phyloP scores from a whole-genome alignment of 2,329 filamentous ascomycete species.

The Ceratocystis eucalypticola region DNA sequence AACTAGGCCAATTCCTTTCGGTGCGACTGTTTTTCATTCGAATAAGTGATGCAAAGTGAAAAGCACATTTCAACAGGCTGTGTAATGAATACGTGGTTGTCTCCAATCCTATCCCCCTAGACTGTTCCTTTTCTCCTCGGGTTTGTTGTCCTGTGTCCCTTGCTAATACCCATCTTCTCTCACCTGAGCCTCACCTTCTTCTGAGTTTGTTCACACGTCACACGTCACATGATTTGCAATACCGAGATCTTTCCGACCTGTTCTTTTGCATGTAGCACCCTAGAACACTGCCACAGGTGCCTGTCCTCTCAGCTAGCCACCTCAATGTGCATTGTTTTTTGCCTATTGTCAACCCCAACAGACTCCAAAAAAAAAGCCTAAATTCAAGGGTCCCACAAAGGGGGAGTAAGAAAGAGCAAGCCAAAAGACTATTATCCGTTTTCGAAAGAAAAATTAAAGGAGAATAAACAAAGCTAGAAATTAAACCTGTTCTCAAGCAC shows the following conservation, averaged over 20 bases:
- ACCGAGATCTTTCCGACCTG: background rate
- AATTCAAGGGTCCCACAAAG: background rate
- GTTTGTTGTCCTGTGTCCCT: background rate
- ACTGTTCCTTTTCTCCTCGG: background rate
- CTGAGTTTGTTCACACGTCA: background rate
- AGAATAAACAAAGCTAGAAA: background rate
- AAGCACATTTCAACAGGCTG: too few relatives aligned
- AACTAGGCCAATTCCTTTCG: too few relatives aligned
- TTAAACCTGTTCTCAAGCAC: background rate
- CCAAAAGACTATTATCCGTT: background rate
- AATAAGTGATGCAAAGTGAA: too few relatives aligned
- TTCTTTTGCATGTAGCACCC: background rate
- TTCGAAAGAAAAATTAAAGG: background rate
- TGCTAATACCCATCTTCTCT: background rate
- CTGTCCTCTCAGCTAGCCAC: background rate
- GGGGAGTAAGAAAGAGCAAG: too few relatives aligned
- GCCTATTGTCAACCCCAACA: constrained; percentile 1
- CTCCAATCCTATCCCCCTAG: background rate
- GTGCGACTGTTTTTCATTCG: too few relatives aligned
- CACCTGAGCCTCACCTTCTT: constrained; percentile 4
- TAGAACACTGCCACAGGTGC: background rate
- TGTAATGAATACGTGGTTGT: too few relatives aligned
- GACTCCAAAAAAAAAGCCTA: constrained; percentile 1
- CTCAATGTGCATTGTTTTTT: background rate
- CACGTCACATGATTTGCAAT: background rate